Evolutionary conservation across 2,329 filamentous ascomycete species (phyloP), one percentile per base, ranked within the genome.

Genomic region (Teratosphaeria destructans): DNA sequence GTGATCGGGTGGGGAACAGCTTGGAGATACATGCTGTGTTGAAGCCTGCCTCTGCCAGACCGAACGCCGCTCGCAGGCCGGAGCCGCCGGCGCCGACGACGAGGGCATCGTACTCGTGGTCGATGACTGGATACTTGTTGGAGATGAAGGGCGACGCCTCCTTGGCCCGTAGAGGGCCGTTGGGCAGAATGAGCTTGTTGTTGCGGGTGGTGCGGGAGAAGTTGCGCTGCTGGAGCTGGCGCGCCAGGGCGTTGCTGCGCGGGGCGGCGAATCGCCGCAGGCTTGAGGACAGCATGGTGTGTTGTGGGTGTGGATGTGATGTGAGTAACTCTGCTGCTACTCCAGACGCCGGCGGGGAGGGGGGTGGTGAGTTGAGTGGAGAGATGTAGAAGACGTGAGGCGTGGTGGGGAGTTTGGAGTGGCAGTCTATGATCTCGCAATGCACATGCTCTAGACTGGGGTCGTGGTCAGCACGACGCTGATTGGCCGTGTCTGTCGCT

Each of bases 31-130:
- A 94, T 64, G 89, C 89, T 43, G 89, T 93, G 79, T 93, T 92
- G 81, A 93, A 92, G 61, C 89, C 89, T 66, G 89, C 88, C 81
- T 94, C 89, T 66, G 89, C 89, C 61, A 94, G 84, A 78, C 89
- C 89, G 72, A 93, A 91, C 57, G 89, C 89, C 56, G 89, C 88
- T 75, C 89, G 86, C 66, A 94, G 81, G 75, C 89, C 89, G 62
- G 89, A 81, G 69, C 89, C 89, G 73, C 89, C 89, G 63, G 89
- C 89, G 69, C 89, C 89, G 66, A 94, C 90, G 62, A 99, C 94
- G 69, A 99, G 82, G 63, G 93, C 93, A 88, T 97, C 94, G 78
- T 96, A 97, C 79, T 97, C 91, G 79, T 99, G 94, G 76, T 97
- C 94, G 85, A 99, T 92, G 70, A 99, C 89, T 56, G 91, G 89